Conservation (phyloP, 495 filamentous ascomycete species). For the Penicillium bovifimosum region DNA sequence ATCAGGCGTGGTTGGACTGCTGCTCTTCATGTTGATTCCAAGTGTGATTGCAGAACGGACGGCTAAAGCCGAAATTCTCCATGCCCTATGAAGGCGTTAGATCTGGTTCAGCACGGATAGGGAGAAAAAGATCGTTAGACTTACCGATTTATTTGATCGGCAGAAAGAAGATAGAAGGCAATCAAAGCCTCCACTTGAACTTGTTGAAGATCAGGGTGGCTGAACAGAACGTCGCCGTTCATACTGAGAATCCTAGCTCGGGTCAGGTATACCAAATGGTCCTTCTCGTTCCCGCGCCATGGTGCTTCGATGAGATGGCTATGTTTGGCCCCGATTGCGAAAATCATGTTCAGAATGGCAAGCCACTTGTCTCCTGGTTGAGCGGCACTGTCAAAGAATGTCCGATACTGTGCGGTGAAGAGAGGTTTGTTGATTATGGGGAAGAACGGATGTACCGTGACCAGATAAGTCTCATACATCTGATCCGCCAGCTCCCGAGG, state of each 20-base stretch:
- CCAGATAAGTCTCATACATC: constrained; percentile 53
- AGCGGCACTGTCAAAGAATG: constrained; percentile 36
- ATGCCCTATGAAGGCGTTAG: constrained; percentile 43
- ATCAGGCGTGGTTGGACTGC: constrained; percentile 43
- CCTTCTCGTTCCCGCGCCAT: constrained; percentile 45
- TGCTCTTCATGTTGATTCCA: constrained; percentile 60
- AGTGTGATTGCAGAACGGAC: constrained; percentile 56
- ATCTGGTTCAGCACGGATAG: not conserved
- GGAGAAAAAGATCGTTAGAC: constrained; percentile 2
- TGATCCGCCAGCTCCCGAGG: constrained; percentile 47
- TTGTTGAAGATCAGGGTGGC: constrained; percentile 57
- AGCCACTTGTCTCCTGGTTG: constrained; percentile 52
- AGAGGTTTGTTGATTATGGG: constrained; percentile 53
- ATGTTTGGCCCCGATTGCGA: constrained; percentile 58
- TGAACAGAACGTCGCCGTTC: constrained; percentile 47
- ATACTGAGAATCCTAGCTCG: constrained; percentile 56
- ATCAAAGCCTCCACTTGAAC: constrained; percentile 56
- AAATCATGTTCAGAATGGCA: constrained; percentile 60
- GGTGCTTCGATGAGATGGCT: constrained; percentile 48
- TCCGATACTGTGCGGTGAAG: constrained; percentile 41
- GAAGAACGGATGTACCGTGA: constrained; percentile 54
- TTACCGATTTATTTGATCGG: constrained; percentile 60
- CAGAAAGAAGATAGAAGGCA: constrained; percentile 56
- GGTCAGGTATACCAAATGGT: constrained; percentile 46
- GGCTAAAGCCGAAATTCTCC: constrained; percentile 56